These are phyloP conservation scores for Globisporangium parvum DNA, from an alignment of 352 stramenopile species.

Conservation along the genomic window DNA sequence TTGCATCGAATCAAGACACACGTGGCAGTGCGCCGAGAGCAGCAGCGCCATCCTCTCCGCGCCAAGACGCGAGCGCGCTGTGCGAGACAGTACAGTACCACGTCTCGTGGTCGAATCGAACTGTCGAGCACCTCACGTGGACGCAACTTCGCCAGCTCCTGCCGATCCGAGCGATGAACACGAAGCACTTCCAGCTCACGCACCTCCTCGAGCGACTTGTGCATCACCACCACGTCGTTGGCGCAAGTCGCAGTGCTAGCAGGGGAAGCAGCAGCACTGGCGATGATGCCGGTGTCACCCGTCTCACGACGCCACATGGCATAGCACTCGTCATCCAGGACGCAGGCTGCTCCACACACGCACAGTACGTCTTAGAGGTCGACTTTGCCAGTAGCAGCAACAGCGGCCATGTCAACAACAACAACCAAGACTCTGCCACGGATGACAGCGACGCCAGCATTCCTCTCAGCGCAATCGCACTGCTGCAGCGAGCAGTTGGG, in stretches of 20 bases:
- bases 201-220: slow-evolving; percentile 20
- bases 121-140: slow-evolving; percentile 43
- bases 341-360: slow-evolving; percentile 5
- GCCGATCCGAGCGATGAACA: slow-evolving; percentile 59
- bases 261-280: neutral
- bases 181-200: slow-evolving; percentile 56
- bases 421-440: neutral
- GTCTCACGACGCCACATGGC: slow-evolving; percentile 21
- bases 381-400: slow-evolving; percentile 14
- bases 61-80: neutral
- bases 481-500: slow-evolving; percentile 28
- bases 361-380: slow-evolving; percentile 43
- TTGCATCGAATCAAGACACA: slow-evolving; percentile 7
- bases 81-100: slow-evolving; percentile 46
- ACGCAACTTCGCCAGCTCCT: slow-evolving; percentile 43
- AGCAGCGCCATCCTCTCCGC: neutral
- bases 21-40: neutral
- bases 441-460: slow-evolving; percentile 1
- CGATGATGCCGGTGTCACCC: neutral
- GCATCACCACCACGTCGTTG: neutral
- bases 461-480: slow-evolving; percentile 10
- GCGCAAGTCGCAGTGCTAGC: neutral
- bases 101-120: slow-evolving; percentile 47
- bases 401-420: neutral
- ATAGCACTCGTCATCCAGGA: slow-evolving; percentile 30